Base-by-base conservation (phyloP, 306 rosid species). In the Mimosa bimucronata region DNA sequence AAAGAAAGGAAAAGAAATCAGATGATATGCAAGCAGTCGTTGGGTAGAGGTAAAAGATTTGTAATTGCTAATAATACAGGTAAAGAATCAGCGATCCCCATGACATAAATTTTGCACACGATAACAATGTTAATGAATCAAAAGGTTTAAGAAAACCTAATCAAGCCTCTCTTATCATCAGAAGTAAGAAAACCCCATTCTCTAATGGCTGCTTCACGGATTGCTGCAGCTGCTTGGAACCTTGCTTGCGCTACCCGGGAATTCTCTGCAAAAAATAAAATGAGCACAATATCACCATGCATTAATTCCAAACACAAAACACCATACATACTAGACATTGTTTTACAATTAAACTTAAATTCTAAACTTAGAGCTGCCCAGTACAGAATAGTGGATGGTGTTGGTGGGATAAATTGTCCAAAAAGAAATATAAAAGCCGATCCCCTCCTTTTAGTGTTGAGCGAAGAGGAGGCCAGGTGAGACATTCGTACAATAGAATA, bases 211-310 rank as follows among this genome's bases (percentile, higher is more conserved):
- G 98, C 98, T 85, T 88, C 92, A 84, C 88, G 85, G 71, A 94
- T 90, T 69, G 98, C 97, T 38, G 88, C 92, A 53, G 98, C 97
- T 10, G 97, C 98, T 85, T 92, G 97, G 87, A 94, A 94, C 80
- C 97, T 93, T 31, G 98, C 98, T 81, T 85, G 75, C 68, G 97
- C 86, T 79, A 92, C 81, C 83, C 41, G 84, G 73, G 98, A 94
- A 79, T 92, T 94, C 81, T 91, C 98, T 94, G 90, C 77, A 86
- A 28, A 41, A 15, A 86, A 71, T 74, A 80, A 80, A 80, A 53
- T 30, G 45, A 79, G 65, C 53, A 71, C 73, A 75, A 52, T 21
- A 77, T 86, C 82, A 81, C 87, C 88, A 74, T 46, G 58, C 73
- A 61, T 52, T 45, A 71, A 65, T 80, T 68, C 79, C 79, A 55